Evolutionary conservation across 2,329 filamentous ascomycete genomes (phyloP).

Genomic region (Ustulina deusta): DNA sequence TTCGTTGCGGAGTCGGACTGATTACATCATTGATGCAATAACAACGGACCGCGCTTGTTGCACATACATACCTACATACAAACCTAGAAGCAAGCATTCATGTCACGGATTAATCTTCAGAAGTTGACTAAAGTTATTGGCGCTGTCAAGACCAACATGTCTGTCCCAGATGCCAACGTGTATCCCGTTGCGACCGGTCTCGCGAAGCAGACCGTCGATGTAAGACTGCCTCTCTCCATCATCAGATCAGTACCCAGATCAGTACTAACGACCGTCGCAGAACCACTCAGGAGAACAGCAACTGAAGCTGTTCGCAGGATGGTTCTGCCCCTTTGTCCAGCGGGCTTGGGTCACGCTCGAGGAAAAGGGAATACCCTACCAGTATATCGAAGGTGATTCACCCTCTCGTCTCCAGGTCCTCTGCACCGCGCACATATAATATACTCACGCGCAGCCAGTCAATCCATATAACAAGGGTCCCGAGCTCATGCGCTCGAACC

Average conservation of each 20-base stretch:
- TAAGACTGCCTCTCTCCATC: slow-evolving; percentile 19
- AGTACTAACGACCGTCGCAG: slow-evolving; percentile 22
- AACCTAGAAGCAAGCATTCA: not conserved
- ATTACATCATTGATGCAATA: slow-evolving; percentile 24
- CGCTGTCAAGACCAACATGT: slow-evolving; percentile 36
- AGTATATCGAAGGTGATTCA: slow-evolving; percentile 60
- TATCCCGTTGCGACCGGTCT: slow-evolving; percentile 48
- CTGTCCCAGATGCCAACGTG: slow-evolving; percentile 45
- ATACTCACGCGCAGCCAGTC: slow-evolving; percentile 51
- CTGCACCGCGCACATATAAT: no score
- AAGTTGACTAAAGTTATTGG: not conserved
- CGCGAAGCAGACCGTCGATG: slow-evolving; percentile 46
- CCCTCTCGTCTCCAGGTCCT: no score
- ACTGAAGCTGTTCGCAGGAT: slow-evolving; percentile 41
- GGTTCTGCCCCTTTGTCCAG: slow-evolving; percentile 58
- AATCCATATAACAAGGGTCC: slow-evolving; percentile 69
- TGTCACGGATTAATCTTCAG: not conserved
- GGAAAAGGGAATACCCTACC: slow-evolving; percentile 70
- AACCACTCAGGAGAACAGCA: slow-evolving; percentile 47
- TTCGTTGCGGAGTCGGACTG: slow-evolving; percentile 10
- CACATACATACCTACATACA: not conserved
- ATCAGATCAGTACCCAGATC: not conserved
- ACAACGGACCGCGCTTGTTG: not conserved
- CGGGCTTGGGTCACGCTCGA: slow-evolving; percentile 68
- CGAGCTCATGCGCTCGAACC: slow-evolving; percentile 66